Percentiles rank a stretch among this genome's conserved stretches.
phyloP scores from a whole-genome alignment of 495 filamentous ascomycete genomes.

The Neurospora sp. region DNA sequence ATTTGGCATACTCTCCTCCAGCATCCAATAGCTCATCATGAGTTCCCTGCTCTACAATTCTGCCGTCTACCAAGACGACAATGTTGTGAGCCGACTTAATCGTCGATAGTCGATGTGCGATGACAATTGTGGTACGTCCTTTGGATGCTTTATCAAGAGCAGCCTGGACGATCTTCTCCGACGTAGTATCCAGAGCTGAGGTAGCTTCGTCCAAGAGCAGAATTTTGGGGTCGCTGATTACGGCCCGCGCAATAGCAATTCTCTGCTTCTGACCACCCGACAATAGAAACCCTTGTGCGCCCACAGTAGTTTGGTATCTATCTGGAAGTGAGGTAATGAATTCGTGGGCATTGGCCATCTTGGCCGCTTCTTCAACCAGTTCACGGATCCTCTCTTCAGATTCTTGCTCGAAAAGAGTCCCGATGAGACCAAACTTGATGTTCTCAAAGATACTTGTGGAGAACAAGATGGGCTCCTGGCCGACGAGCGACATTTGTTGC shows the following conservation, averaged over 20 bases:
- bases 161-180: slow-evolving; percentile 80
- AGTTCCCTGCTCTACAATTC: background rate
- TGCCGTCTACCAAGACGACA: background rate
- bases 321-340: slow-evolving; percentile 70
- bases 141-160: slow-evolving; percentile 69
- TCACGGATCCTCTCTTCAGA: slow-evolving; percentile 50
- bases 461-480: slow-evolving; percentile 54
- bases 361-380: slow-evolving; percentile 66
- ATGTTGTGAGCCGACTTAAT: background rate
- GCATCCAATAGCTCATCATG: background rate
- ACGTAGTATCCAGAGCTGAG: slow-evolving; percentile 78
- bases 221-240: slow-evolving; percentile 82
- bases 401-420: slow-evolving; percentile 26
- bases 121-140: background rate
- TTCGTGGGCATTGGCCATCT: slow-evolving; percentile 84
- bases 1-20: background rate
- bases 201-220: slow-evolving; percentile 86
- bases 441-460: slow-evolving; percentile 53
- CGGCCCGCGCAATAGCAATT: slow-evolving; percentile 50
- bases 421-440: slow-evolving; percentile 67
- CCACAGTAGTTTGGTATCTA: slow-evolving; percentile 80
- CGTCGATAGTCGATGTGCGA: background rate
- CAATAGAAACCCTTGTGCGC: slow-evolving; percentile 69
- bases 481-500: slow-evolving; percentile 69
- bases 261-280: background rate